These are phyloP conservation scores for Trichoderma sp. DNA, from an alignment of 2,329 filamentous ascomycete species.

Conservation along the genomic window DNA sequence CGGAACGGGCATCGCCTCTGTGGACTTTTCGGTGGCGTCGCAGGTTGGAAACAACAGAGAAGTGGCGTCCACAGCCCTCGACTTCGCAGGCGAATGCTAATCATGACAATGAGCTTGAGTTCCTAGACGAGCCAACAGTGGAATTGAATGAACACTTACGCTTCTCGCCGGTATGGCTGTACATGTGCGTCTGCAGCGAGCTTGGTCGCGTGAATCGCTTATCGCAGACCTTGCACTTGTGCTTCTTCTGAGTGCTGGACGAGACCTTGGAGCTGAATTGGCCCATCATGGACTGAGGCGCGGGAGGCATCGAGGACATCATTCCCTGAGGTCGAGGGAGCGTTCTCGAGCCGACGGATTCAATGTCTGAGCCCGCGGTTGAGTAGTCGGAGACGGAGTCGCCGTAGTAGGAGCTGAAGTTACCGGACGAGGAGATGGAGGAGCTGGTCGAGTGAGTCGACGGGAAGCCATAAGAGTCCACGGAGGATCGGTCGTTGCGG, in stretches of 20 bases:
- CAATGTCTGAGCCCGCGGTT: slow-evolving; percentile 83
- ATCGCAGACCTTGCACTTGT: slow-evolving; percentile 98
- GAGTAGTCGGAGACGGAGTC: slow-evolving; percentile 93
- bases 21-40: slow-evolving; percentile 95
- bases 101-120: slow-evolving; percentile 9
- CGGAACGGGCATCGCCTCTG: slow-evolving; percentile 66
- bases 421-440: slow-evolving; percentile 85
- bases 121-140: background rate
- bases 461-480: slow-evolving; percentile 90
- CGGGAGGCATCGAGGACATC: slow-evolving; percentile 69
- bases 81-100: slow-evolving; percentile 91
- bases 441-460: slow-evolving; percentile 82
- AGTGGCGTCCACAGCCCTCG: slow-evolving; percentile 91
- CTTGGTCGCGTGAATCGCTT: slow-evolving; percentile 95
- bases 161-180: slow-evolving; percentile 97
- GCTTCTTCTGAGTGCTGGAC: slow-evolving; percentile 96
- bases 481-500: slow-evolving; percentile 67
- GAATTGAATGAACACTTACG: slow-evolving; percentile 63
- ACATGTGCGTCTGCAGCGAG: slow-evolving; percentile 96
- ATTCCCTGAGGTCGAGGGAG: slow-evolving; percentile 73
- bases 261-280: slow-evolving; percentile 97
- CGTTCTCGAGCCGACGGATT: slow-evolving; percentile 77
- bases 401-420: slow-evolving; percentile 81
- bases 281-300: slow-evolving; percentile 96
- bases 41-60: slow-evolving; percentile 95